Conservation (phyloP, 306 rosid species). For the Gynostemma pentaphyllum region DNA sequence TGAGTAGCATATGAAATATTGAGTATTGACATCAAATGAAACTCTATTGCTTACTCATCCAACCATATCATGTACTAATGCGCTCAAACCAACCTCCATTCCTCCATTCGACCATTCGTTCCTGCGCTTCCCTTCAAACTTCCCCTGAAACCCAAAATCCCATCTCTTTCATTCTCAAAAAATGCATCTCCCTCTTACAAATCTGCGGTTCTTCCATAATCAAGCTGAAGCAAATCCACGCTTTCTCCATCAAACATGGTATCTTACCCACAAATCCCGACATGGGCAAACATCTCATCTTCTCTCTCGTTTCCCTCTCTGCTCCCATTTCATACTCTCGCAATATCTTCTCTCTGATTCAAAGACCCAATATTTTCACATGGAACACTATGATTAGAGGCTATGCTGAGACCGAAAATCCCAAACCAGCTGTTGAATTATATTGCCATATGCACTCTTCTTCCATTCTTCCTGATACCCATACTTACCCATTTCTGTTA, state of each 20-base stretch:
- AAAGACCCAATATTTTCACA: slow-evolving; percentile 24
- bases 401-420: slow-evolving; percentile 25
- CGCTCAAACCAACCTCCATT: slow-evolving; percentile 12
- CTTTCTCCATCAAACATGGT: slow-evolving; percentile 31
- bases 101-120: neutral
- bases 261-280: slow-evolving; percentile 17
- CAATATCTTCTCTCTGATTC: slow-evolving; percentile 18
- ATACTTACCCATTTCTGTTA: slow-evolving; percentile 28
- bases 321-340: slow-evolving; percentile 23
- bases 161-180: neutral
- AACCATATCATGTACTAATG: slow-evolving; percentile 13
- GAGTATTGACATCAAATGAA: neutral
- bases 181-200: slow-evolving; percentile 28
- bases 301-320: slow-evolving; percentile 24
- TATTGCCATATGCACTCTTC: slow-evolving; percentile 17
- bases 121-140: neutral
- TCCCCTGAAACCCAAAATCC: slow-evolving; percentile 4
- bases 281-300: slow-evolving; percentile 32
- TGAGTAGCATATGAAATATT: too few relatives aligned
- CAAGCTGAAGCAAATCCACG: slow-evolving; percentile 31
- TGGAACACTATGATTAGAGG: slow-evolving; percentile 40
- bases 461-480: slow-evolving; percentile 22
- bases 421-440: slow-evolving; percentile 18
- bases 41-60: neutral
- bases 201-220: slow-evolving; percentile 19